These are phyloP conservation scores for Tephrocybe sp. DNA, from an alignment of 768 basidiomycete genomes.

Conservation along the genomic window DNA sequence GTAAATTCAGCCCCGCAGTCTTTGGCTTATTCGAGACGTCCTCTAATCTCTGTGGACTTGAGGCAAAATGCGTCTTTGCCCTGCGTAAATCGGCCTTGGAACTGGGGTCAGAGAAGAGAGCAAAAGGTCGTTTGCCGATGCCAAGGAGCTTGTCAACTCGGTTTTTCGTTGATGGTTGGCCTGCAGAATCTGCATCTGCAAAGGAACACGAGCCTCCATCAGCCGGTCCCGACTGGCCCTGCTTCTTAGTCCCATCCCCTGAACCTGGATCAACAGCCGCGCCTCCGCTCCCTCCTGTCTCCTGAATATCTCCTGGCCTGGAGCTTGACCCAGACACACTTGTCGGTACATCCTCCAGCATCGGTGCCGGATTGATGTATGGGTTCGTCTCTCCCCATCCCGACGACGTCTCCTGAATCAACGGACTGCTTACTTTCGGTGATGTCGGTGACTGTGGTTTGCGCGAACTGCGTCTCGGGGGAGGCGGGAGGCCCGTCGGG, in stretches of 20 bases:
- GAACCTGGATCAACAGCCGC: conserved; percentile 4
- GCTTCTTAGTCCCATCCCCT: conserved; percentile 6
- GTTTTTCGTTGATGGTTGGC: conserved; percentile 9
- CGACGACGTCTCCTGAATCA: conserved; percentile 10
- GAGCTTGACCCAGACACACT: no score
- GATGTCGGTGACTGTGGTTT: conserved; percentile 19
- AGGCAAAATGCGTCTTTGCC: background rate
- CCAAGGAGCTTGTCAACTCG: conserved; percentile 17
- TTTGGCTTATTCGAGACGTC: conserved; percentile 11
- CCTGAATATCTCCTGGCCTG: no score
- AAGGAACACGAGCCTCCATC: conserved; percentile 12
- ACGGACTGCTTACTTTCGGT: conserved; percentile 11
- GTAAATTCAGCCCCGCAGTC: conserved; percentile 5
- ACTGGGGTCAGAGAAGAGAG: conserved; percentile 8
- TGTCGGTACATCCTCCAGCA: no score
- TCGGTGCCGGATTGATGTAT: conserved; percentile 46
- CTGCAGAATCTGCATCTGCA: conserved; percentile 4
- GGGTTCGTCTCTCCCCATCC: conserved; percentile 30
- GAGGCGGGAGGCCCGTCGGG: conserved; percentile 56
- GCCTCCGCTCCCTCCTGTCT: no score
- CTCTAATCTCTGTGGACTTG: background rate
- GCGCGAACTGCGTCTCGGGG: conserved; percentile 26
- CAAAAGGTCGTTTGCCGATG: conserved; percentile 16
- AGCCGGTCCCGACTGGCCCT: conserved; percentile 10
- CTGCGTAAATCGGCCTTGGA: conserved; percentile 5